phyloP scores from a whole-genome alignment of 345 rosid species.

The Punica granatum region DNA sequence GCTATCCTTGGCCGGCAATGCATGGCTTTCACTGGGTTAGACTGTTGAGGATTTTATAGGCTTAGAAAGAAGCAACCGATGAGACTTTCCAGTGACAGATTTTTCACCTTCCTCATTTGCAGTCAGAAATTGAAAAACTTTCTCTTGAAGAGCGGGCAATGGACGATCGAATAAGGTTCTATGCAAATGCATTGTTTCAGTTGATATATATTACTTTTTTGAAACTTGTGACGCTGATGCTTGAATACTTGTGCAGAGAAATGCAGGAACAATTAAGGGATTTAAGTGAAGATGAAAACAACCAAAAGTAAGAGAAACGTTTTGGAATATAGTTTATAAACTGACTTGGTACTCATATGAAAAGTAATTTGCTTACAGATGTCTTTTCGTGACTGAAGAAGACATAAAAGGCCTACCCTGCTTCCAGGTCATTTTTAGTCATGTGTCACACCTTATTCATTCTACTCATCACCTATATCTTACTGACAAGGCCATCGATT shows the following conservation, averaged over 20 bases:
- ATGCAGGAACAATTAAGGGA: slow-evolving; percentile 67
- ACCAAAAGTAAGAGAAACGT: slow-evolving; percentile 50
- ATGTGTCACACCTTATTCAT: not conserved
- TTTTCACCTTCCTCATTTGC: slow-evolving; percentile 20
- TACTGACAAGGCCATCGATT: not conserved
- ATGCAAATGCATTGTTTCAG: slow-evolving; percentile 16
- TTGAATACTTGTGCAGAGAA: slow-evolving; percentile 47
- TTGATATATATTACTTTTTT: slow-evolving; percentile 11
- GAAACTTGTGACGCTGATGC: slow-evolving; percentile 25
- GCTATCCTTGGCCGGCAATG: not conserved
- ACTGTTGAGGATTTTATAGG: not conserved
- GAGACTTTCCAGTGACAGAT: not conserved
- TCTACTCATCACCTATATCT: not conserved
- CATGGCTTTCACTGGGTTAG: not conserved
- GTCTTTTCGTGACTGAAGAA: slow-evolving; percentile 89
- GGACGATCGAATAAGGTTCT: slow-evolving; percentile 80
- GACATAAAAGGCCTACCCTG: slow-evolving; percentile 77
- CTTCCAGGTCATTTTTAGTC: slow-evolving; percentile 45
- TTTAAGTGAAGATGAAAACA: slow-evolving; percentile 75
- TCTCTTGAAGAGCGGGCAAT: slow-evolving; percentile 54
- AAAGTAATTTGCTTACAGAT: slow-evolving; percentile 27
- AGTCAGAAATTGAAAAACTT: slow-evolving; percentile 77
- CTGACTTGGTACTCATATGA: not conserved
- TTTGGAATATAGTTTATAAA: not conserved
- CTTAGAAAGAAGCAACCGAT: not conserved